Conservation (phyloP, 2,329 filamentous ascomycete genomes). For the Davidsoniella virescens region DNA sequence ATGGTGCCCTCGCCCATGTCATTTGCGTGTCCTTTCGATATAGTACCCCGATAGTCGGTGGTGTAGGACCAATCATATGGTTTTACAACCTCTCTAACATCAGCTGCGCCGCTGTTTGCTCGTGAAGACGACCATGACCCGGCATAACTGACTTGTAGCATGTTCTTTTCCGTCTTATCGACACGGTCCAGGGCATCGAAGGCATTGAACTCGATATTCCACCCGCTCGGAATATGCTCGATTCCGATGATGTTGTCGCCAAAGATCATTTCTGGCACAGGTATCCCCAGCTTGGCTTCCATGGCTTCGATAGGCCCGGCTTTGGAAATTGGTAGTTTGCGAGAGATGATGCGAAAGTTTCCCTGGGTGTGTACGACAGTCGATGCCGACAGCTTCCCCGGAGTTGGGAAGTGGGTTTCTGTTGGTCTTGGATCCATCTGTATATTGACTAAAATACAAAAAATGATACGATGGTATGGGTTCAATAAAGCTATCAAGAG, state of each 20-base stretch:
- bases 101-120: slow-evolving; percentile 58
- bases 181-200: slow-evolving; percentile 78
- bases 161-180: slow-evolving; percentile 80
- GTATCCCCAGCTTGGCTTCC: slow-evolving; percentile 62
- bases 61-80: slow-evolving; percentile 98
- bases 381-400: slow-evolving; percentile 32
- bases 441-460: background rate
- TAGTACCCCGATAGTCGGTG: slow-evolving; percentile 67
- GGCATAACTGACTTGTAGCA: slow-evolving; percentile 90
- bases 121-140: slow-evolving; percentile 57
- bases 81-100: slow-evolving; percentile 85
- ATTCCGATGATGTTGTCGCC: slow-evolving; percentile 79
- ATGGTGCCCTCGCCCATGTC: slow-evolving; percentile 6
- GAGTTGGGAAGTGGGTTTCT: slow-evolving; percentile 39
- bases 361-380: slow-evolving; percentile 43
- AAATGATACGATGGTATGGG: background rate
- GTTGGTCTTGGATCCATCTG: slow-evolving; percentile 17
- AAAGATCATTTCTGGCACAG: slow-evolving; percentile 97
- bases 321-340: slow-evolving; percentile 91
- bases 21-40: slow-evolving; percentile 21
- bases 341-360: slow-evolving; percentile 59
- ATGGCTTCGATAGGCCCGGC: slow-evolving; percentile 78
- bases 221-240: slow-evolving; percentile 56
- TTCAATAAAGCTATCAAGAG: background rate
- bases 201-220: slow-evolving; percentile 68